Evolutionary conservation across 345 rosid species (phyloP), one percentile per base, ranked within the genome.

Genomic region (Eucalyptus regnans): DNA sequence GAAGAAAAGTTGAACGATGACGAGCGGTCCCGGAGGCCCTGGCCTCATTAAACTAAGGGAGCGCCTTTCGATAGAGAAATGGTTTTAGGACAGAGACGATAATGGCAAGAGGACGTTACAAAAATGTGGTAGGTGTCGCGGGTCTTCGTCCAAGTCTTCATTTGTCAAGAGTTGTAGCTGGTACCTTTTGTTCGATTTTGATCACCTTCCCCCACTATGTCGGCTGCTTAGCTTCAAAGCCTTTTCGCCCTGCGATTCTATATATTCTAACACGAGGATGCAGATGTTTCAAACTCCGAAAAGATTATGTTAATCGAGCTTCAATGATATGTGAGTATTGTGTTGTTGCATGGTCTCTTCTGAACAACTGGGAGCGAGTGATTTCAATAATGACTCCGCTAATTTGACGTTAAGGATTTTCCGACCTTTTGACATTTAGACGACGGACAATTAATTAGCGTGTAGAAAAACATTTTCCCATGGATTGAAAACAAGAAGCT

Each of bases 401-500:
- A 37, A 37, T 71, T 71, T 22, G 14, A 71, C 81, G 10, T 18
- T 10, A 9, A 56, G 29, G 62, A 56, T 56, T 20, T 22, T 56
- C 12, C 3, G 62, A 56, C 62, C 23, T 23, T 23, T 22, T 56
- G 62, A 11, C 5, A 23, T 56, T 9, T 56, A 23, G 27, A 56
- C 27, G 0, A 8, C 1, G 12, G 12, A 56, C 2, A 56, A 56
- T 9, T 22, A 22, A 8, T 22, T 9, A 22, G 9, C 23, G 62
- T 22, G 62, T 56, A 56, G 27, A 22, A 56, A 56, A 56, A 56
- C 2, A 4, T 54, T 20, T 54, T 54, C 37, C 11, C 60, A 8
- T 1, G 2, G 11, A 56, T 2, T 8, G 12, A 56, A 56, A 22
- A 56, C 11, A 56, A 2, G 9, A 56, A 56, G 27, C 2, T 56